Evolutionary conservation across 352 stramenopile genomes (phyloP).

Genomic region (Phytophthora sansomeana): DNA sequence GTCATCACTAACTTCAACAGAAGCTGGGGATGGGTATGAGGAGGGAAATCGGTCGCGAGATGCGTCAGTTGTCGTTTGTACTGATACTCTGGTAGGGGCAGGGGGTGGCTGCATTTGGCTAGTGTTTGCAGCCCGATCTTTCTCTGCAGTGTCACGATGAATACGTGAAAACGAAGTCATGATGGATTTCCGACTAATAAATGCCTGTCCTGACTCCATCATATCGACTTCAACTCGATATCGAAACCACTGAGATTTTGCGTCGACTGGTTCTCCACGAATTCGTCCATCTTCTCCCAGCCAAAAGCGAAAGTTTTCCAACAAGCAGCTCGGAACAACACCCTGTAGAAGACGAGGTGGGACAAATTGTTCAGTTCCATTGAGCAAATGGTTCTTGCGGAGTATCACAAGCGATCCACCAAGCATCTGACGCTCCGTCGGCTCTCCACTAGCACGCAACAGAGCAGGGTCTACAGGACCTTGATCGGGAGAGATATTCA

Average conservation of each 20-base stretch:
- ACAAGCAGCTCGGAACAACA: conserved; percentile 93
- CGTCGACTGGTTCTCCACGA: conserved; percentile 92
- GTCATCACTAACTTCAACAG: conserved; percentile 68
- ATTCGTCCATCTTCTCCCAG: conserved; percentile 95
- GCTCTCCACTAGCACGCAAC: conserved; percentile 71
- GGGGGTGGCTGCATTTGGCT: conserved; percentile 55
- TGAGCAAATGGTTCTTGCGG: conserved; percentile 68
- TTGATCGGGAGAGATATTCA: conserved; percentile 70
- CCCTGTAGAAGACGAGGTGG: conserved; percentile 94
- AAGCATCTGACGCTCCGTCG: conserved; percentile 62
- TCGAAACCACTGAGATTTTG: conserved; percentile 89
- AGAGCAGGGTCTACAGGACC: conserved; percentile 67
- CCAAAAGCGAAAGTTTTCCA: conserved; percentile 98
- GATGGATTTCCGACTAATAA: conserved; percentile 74
- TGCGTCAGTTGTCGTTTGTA: conserved; percentile 11
- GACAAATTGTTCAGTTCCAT: conserved; percentile 89
- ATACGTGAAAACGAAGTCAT: conserved; percentile 77
- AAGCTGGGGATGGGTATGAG: conserved; percentile 12
- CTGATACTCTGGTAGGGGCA: conserved; percentile 33
- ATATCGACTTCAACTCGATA: conserved; percentile 87
- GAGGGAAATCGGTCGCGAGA: conserved; percentile 4
- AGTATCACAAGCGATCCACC: conserved; percentile 93
- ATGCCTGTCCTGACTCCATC: conserved; percentile 40
- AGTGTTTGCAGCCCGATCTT: conserved; percentile 19
- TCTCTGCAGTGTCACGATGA: conserved; percentile 30